Evolutionary conservation across 176 grass and related monocot species (phyloP), one percentile per base, ranked within the genome.

Genomic region (Pharus latifolius): DNA sequence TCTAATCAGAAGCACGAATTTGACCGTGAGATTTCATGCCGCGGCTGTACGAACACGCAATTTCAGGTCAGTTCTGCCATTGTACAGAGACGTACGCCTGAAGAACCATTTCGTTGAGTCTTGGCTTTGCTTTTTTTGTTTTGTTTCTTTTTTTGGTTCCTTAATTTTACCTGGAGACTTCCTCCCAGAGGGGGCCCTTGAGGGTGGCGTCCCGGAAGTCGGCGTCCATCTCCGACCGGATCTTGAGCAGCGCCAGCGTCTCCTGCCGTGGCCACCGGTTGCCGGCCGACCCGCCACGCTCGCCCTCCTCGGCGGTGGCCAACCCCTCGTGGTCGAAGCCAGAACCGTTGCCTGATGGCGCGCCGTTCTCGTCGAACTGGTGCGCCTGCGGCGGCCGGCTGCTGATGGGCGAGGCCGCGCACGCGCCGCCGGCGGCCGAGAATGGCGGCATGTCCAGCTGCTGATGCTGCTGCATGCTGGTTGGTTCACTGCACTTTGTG

Each of bases 111-210:
- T n/a, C n/a, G n/a, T n/a, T n/a, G n/a, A n/a, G n/a, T n/a, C n/a
- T n/a, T n/a, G n/a, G n/a, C n/a, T n/a, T n/a, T n/a, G n/a, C n/a
- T n/a, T n/a, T n/a, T n/a, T 38, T 5, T 38, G 4, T 38, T 18
- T 24, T 63, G 19, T 49, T 18, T 29, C 24, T 49, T 42, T 15
- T 17, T 49, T 51, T 8, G 34, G 19, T 56, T n/a, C n/a, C n/a
- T n/a, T n/a, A n/a, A n/a, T n/a, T 58, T 24, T 84, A 97, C 93
- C 93, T 89, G 43, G 93, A 90, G 44, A 90, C 88, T 73, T 97
- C 65, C 3, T 97, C 83, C 93, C 93, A 97, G 48, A 97, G 86
- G 1, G 89, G 86, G 14, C 79, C 85, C 73, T 97, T 97, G 65
- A 92, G 93, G 26, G 86, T 72, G 19, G 89, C 78, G 47, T 87